Evolutionary conservation across 2,329 filamentous ascomycete species (phyloP), one percentile per base, ranked within the genome.

Genomic region (Ascochyta rabiei): DNA sequence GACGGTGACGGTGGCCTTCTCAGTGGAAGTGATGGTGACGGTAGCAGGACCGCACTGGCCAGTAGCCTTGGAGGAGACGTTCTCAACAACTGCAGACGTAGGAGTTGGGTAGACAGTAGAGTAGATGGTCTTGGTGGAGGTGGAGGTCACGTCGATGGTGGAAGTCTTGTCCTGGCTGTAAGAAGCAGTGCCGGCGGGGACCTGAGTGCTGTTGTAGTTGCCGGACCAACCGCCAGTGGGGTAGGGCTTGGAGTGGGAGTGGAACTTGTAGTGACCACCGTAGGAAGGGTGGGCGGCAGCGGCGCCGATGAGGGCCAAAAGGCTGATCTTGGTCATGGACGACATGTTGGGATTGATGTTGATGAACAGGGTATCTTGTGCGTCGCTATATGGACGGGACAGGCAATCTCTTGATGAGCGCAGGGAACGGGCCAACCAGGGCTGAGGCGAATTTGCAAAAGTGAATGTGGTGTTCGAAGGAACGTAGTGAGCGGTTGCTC

Each of bases 401-500:
- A 50, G 57, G 57, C 53, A 61, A 62, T 74, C 72, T 76, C 64
- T 75, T 53, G 55, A 75, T 66, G 73, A 78, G 76, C 74, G 63
- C 64, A 61, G 61, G 57, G 59, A 66, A 58, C 53, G 53, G 65
- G 77, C 77, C 76, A 66, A 78, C 76, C 76, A 76, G 76, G 76
- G 76, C 76, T 68, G 63, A 67, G 68, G 69, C 69, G 58, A 56
- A 60, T 61, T 71, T 69, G 61, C 53, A 67, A 73, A 63, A 74
- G 63, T 46, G 67, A 75, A 70, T 67, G 69, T 69, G 62, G 60
- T 62, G 68, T 71, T 64, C 64, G 54, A 74, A 68, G 40, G 71
- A 72, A 69, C 63, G 72, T 59, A 75, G 73, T 64, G 77, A 79
- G 77, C 76, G 70, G 75, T 65, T 73, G 75, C 74, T 76, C 71